Percentiles rank a stretch among this genome's conserved stretches.
Conservation (phyloP, 192 early-diverging fungal genomes). For the Gryganskiella cystojenkinii region DNA sequence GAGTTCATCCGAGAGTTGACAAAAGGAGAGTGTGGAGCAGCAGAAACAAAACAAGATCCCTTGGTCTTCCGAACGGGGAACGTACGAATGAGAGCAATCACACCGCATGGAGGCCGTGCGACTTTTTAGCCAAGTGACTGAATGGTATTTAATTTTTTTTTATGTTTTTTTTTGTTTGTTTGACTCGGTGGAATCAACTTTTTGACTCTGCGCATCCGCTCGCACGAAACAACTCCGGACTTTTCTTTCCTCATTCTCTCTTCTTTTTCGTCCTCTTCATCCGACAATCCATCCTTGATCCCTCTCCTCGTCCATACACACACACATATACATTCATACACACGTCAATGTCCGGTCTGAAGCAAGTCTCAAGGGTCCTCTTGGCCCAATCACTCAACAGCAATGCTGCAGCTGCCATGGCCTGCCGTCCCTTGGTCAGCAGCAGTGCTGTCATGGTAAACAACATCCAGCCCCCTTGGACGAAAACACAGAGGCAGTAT, state of each 20-base stretch:
- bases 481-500: background rate
- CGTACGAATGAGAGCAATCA: background rate
- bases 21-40: too few species aligned
- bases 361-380: constrained; percentile 25
- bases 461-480: background rate
- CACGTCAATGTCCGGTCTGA: constrained; percentile 34
- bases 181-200: constrained; percentile 48
- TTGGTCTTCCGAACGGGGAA: too few species aligned
- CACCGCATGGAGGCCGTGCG: background rate
- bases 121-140: background rate
- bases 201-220: background rate
- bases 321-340: constrained; percentile 3
- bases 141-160: background rate
- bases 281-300: background rate
- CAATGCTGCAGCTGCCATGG: background rate
- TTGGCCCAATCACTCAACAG: constrained; percentile 12
- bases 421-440: constrained; percentile 11
- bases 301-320: background rate
- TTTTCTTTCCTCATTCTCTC: background rate
- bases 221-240: background rate
- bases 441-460: constrained; percentile 32
- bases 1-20: too few species aligned
- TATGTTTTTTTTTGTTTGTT: constrained; percentile 28
- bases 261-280: background rate
- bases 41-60: too few species aligned